phyloP scores from a whole-genome alignment of 495 filamentous ascomycete species.

The Staphylotrichum longicolle region DNA sequence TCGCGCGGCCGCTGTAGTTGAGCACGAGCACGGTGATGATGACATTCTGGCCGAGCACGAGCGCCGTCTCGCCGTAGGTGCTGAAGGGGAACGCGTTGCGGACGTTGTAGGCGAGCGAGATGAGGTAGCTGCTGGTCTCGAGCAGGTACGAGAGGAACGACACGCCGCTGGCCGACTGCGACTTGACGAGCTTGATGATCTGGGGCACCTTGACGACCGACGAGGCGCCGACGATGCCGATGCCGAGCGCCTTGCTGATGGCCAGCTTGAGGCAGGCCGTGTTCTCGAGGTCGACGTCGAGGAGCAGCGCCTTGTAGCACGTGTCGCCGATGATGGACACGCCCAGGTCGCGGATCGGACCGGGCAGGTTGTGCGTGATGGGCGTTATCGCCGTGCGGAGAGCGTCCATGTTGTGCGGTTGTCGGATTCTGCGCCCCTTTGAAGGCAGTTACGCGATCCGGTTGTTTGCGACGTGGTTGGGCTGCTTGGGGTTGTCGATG shows the following conservation, averaged over 20 bases:
- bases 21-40: constrained; percentile 81
- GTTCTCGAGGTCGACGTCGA: constrained; percentile 71
- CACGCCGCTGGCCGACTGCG: constrained; percentile 75
- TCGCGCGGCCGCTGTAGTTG: constrained; percentile 64
- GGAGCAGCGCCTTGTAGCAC: constrained; percentile 81
- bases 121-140: constrained; percentile 80
- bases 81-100: constrained; percentile 90
- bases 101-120: constrained; percentile 83
- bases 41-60: constrained; percentile 89
- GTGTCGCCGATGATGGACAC: constrained; percentile 72
- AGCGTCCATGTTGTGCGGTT: constrained; percentile 44
- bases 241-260: constrained; percentile 86
- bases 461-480: neutral
- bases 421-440: neutral
- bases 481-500: neutral
- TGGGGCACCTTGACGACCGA: constrained; percentile 94
- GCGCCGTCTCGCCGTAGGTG: constrained; percentile 90
- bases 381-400: constrained; percentile 69
- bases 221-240: constrained; percentile 85
- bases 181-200: constrained; percentile 82
- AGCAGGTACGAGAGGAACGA: constrained; percentile 88
- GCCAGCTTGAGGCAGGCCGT: constrained; percentile 78
- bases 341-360: constrained; percentile 70
- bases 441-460: neutral
- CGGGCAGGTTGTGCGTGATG: constrained; percentile 74